These are phyloP conservation scores for Hirsutella minnesotensis DNA, from an alignment of 2,329 filamentous ascomycete species.

Conservation along the genomic window DNA sequence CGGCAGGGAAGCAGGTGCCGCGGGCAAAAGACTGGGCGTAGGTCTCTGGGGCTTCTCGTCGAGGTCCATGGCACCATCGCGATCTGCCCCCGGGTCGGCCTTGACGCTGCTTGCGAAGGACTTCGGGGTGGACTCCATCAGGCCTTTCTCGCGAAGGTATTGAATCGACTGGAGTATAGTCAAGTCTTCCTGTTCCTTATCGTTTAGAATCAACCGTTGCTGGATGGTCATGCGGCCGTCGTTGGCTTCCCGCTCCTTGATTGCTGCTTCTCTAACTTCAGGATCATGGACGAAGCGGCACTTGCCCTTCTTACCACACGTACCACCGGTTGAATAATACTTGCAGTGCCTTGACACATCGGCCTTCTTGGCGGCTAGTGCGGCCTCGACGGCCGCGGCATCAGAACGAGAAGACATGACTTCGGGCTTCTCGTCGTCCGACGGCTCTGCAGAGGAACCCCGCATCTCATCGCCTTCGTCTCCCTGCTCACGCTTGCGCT, in stretches of 20 bases:
- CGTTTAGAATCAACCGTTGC: slow-evolving; percentile 54
- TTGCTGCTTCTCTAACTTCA: slow-evolving; percentile 48
- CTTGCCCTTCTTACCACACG: slow-evolving; percentile 63
- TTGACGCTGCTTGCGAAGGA: slow-evolving; percentile 3
- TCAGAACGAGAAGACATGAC: slow-evolving; percentile 36
- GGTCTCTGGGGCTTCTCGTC: slow-evolving; percentile 1
- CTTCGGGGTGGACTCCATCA: slow-evolving; percentile 24
- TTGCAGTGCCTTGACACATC: slow-evolving; percentile 57
- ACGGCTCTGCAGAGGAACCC: slow-evolving; percentile 37
- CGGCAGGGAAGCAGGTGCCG: slow-evolving; percentile 25
- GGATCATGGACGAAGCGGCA: slow-evolving; percentile 61
- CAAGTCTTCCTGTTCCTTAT: slow-evolving; percentile 56
- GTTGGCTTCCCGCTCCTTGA: slow-evolving; percentile 52
- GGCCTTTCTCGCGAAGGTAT: slow-evolving; percentile 49
- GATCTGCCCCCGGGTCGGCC: slow-evolving; percentile 5
- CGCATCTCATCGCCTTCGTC: slow-evolving; percentile 58
- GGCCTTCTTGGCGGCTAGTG: slow-evolving; percentile 41
- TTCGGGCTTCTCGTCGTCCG: slow-evolving; percentile 49
- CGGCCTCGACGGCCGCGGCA: slow-evolving; percentile 16
- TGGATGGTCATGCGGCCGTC: slow-evolving; percentile 54
- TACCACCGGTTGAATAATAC: slow-evolving; percentile 57
- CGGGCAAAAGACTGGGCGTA: slow-evolving; percentile 21
- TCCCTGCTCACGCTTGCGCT: slow-evolving; percentile 55
- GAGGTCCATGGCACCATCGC: slow-evolving; percentile 5
- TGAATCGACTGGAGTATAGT: slow-evolving; percentile 54